These are phyloP conservation scores for Babesia divergens DNA, from an alignment of 169 alveolate species.

Conservation along the genomic window DNA sequence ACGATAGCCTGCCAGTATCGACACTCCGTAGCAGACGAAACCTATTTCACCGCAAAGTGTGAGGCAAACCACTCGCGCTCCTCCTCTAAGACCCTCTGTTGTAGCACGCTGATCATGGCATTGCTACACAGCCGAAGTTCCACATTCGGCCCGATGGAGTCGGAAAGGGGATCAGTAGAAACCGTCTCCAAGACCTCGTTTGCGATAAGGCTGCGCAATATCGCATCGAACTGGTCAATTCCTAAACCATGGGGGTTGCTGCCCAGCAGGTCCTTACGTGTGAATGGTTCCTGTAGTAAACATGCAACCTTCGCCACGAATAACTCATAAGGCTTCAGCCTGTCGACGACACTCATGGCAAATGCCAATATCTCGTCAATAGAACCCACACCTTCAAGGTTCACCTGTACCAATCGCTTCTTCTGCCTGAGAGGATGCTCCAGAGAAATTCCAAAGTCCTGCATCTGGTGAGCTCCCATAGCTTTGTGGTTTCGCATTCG, in stretches of 20 bases:
- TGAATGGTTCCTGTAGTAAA: constrained; percentile 21
- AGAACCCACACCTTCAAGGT: not conserved
- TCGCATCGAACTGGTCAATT: constrained; percentile 15
- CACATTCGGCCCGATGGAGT: constrained; percentile 6
- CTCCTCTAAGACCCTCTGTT: constrained; percentile 32
- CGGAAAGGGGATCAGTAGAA: constrained; percentile 3
- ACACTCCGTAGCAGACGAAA: too few species aligned
- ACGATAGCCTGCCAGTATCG: too few species aligned
- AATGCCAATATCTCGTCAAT: constrained; percentile 38
- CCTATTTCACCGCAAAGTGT: constrained; percentile 5
- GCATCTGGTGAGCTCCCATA: not conserved
- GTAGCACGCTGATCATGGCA: constrained; percentile 20
- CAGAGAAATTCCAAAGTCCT: constrained; percentile 1
- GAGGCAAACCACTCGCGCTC: constrained; percentile 38
- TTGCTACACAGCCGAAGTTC: constrained; percentile 19
- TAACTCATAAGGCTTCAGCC: constrained; percentile 46
- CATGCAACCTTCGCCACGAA: constrained; percentile 50
- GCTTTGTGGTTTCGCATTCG: not conserved
- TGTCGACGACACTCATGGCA: constrained; percentile 40
- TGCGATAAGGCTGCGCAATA: constrained; percentile 14
- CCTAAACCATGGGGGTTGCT: constrained; percentile 25
- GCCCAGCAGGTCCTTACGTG: constrained; percentile 16
- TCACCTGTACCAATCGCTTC: not conserved
- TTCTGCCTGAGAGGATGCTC: not conserved
- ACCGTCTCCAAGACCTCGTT: constrained; percentile 32